Evolutionary conservation across 2,329 filamentous ascomycete species (phyloP), one percentile per base, ranked within the genome.

Genomic region (Phialophora macrospora): DNA sequence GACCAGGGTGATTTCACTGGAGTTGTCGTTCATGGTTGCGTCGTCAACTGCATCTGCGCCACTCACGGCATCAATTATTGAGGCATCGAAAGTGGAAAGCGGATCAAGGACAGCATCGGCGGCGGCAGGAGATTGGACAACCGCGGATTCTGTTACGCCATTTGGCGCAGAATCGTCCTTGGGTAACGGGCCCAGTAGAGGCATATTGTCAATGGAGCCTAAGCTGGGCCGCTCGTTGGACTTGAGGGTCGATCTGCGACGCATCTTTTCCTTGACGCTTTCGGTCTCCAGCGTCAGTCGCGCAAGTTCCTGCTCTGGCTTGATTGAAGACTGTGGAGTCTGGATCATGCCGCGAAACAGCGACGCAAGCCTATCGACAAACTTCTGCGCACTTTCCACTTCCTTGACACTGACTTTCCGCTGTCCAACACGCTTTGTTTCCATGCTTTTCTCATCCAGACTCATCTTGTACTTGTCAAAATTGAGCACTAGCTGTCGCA

Each of bases 401-500:
- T 87, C 85, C 51, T 82, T 80, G 48, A 84, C 76, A 74, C 85
- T 78, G 77, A 93, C 79, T 76, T 86, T 83, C 78, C 90, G 79
- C 38, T 90, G 89, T n/a, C 92, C 92, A 46, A 97, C 90, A 38
- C 87, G 85, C 70, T 93, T 92, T 30, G 82, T 80, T 57, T 82
- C 81, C 49, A 95, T 81, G 28, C 81, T 84, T 64, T 87, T 84
- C 49, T 88, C 87, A 8, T 84, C 85, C 4, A 91, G 77, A 2
- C 89, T 85, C 74, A 95, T 86, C 70, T 89, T 86, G 73, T 89
- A 86, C 4, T 87, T 78, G 28, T 94, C 87, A 70, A 91, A 92
- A 57, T 92, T 83, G 64, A 96, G 82, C 2, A 97, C 88, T 70
- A 97, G 85, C 4, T 95, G 85, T 57, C 94, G 87, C 32, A 98